Conservation (phyloP, 441 rosid genomes). For the Kokia cookei region DNA sequence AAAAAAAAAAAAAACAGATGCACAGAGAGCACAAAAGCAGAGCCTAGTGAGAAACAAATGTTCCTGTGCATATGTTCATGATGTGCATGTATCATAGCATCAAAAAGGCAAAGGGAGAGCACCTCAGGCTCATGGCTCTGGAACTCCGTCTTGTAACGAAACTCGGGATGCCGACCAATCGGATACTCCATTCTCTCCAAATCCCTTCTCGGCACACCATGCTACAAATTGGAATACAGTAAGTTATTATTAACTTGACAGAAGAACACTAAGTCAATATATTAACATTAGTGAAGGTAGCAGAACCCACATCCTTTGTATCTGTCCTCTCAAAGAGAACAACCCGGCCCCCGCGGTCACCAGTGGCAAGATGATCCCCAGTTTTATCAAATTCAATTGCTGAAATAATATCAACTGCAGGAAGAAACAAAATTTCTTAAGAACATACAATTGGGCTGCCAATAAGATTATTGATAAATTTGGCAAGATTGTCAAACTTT, state of each 20-base stretch:
- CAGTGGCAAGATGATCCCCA: slow-evolving; percentile 91
- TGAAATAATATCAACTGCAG: slow-evolving; percentile 89
- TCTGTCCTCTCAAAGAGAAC: slow-evolving; percentile 88
- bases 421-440: slow-evolving; percentile 21
- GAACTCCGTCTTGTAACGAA: slow-evolving; percentile 94
- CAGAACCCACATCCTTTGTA: slow-evolving; percentile 54
- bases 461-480: neutral
- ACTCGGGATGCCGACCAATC: slow-evolving; percentile 75
- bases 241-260: slow-evolving; percentile 5
- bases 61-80: neutral
- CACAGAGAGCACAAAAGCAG: neutral
- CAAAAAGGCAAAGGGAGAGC: neutral
- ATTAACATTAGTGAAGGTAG: slow-evolving; percentile 2
- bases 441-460: neutral
- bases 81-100: neutral
- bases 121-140: slow-evolving; percentile 99
- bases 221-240: slow-evolving; percentile 33
- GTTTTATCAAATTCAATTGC: slow-evolving; percentile 89
- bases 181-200: slow-evolving; percentile 68
- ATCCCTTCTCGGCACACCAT: slow-evolving; percentile 65
- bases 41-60: neutral
- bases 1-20: neutral
- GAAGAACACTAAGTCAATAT: neutral
- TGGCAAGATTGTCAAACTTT: neutral
- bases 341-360: slow-evolving; percentile 96